phyloP scores from a whole-genome alignment of 352 stramenopile species.

The Globisporangium polare region DNA sequence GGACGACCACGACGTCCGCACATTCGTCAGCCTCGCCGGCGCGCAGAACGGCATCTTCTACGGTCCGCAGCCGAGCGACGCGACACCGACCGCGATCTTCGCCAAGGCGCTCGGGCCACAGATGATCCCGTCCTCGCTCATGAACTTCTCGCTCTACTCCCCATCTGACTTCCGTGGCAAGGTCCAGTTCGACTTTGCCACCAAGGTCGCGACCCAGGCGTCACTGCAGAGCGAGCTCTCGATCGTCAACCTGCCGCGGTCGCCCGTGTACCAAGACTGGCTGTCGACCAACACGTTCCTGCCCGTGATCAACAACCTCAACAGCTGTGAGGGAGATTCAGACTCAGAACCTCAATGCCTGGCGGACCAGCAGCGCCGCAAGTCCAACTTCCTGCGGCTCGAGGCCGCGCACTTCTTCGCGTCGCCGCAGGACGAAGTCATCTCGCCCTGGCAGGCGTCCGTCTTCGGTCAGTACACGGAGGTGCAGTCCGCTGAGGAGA shows the following conservation, averaged over 20 bases:
- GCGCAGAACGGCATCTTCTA: conserved; percentile 46
- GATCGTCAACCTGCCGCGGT: conserved; percentile 24
- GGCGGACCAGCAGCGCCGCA: conserved; percentile 20
- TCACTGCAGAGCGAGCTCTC: conserved; percentile 27
- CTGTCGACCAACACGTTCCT: conserved; percentile 20
- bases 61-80: conserved; percentile 28
- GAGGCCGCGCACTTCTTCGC: conserved; percentile 41
- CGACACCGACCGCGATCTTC: conserved; percentile 11
- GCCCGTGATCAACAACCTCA: conserved; percentile 27
- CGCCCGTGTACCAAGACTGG: conserved; percentile 19
- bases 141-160: neutral
- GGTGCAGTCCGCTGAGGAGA: neutral
- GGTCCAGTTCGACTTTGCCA: too few relatives aligned
- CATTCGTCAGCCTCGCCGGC: conserved; percentile 39
- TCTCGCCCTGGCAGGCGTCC: conserved; percentile 34
- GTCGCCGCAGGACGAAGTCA: conserved; percentile 29
- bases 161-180: too few relatives aligned
- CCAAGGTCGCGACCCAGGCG: neutral
- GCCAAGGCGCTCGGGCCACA: neutral
- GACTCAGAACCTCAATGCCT: conserved; percentile 12
- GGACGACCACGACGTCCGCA: conserved; percentile 51
- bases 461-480: conserved; percentile 31
- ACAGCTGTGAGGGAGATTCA: neutral
- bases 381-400: conserved; percentile 29
- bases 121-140: conserved; percentile 9